Percentiles rank a stretch among this genome's conserved stretches.
Conservation (phyloP, 2,329 filamentous ascomycete genomes). For the Colletotrichum sp. region DNA sequence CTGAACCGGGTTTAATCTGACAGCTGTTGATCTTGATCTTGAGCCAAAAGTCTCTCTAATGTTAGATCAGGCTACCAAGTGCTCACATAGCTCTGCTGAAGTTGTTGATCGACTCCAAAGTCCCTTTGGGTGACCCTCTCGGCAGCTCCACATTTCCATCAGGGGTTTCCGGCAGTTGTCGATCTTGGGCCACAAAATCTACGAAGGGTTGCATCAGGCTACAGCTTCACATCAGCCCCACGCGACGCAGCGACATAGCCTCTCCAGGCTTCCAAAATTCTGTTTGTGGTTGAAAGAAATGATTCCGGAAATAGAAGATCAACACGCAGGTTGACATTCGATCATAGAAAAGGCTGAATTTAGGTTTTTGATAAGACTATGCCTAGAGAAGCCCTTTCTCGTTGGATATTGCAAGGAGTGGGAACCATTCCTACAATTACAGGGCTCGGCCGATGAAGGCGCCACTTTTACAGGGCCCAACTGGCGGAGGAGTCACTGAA, state of each 20-base stretch:
- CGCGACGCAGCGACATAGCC: background rate
- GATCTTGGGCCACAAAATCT: background rate
- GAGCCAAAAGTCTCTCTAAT: background rate
- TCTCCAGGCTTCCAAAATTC: background rate
- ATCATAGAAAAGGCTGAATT: background rate
- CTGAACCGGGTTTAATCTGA: background rate
- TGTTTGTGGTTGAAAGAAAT: background rate
- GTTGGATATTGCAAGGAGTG: background rate
- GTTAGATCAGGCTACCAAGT: background rate
- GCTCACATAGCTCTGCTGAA: background rate
- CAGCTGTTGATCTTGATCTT: background rate
- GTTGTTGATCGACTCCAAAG: background rate
- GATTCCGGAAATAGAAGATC: background rate
- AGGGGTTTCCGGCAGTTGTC: background rate
- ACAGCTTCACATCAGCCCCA: background rate
- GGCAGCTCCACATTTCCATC: background rate
- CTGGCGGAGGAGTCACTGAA: background rate
- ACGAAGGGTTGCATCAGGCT: background rate
- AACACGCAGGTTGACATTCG: background rate
- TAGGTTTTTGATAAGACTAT: background rate
- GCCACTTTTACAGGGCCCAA: background rate
- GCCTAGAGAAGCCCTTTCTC: background rate
- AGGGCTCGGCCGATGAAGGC: background rate
- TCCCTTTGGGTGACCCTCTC: background rate
- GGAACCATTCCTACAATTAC: background rate